These are phyloP conservation scores for Talaromyces thailandensis DNA, from an alignment of 495 filamentous ascomycete species.

Conservation along the genomic window DNA sequence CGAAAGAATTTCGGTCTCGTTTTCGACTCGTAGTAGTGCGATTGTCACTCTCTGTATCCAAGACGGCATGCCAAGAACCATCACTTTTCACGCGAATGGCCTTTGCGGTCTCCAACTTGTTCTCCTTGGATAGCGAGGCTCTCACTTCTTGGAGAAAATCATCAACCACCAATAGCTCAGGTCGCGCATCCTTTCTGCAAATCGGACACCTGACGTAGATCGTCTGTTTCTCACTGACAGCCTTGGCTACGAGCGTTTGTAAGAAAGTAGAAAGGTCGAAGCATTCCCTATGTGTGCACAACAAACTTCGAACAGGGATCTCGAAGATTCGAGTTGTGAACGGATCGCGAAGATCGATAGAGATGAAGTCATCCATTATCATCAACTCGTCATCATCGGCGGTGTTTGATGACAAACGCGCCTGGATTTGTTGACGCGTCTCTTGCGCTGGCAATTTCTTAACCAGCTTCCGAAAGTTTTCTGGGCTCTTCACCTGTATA, in stretches of 20 bases:
- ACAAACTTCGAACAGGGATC: slow-evolving; percentile 55
- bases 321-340: slow-evolving; percentile 61
- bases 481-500: slow-evolving; percentile 44
- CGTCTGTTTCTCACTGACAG: slow-evolving; percentile 43
- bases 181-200: slow-evolving; percentile 65
- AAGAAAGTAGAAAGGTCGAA: slow-evolving; percentile 85
- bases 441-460: slow-evolving; percentile 17
- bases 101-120: slow-evolving; percentile 34
- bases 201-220: slow-evolving; percentile 81
- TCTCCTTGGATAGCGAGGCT: slow-evolving; percentile 29
- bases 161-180: slow-evolving; percentile 58
- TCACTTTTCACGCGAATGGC: slow-evolving; percentile 48
- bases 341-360: slow-evolving; percentile 68
- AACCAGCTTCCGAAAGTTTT: slow-evolving; percentile 35
- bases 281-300: slow-evolving; percentile 66
- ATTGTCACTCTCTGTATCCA: slow-evolving; percentile 24
- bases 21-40: slow-evolving; percentile 1
- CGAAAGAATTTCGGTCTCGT: slow-evolving; percentile 2
- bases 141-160: slow-evolving; percentile 56
- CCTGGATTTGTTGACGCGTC: slow-evolving; percentile 25
- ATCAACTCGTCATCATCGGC: slow-evolving; percentile 58
- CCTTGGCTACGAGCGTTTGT: slow-evolving; percentile 42
- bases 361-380: slow-evolving; percentile 53
- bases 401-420: slow-evolving; percentile 24
- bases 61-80: slow-evolving; percentile 43